These are phyloP conservation scores for Cicer chorassanicum DNA, from an alignment of 306 rosid genomes.

Conservation along the genomic window DNA sequence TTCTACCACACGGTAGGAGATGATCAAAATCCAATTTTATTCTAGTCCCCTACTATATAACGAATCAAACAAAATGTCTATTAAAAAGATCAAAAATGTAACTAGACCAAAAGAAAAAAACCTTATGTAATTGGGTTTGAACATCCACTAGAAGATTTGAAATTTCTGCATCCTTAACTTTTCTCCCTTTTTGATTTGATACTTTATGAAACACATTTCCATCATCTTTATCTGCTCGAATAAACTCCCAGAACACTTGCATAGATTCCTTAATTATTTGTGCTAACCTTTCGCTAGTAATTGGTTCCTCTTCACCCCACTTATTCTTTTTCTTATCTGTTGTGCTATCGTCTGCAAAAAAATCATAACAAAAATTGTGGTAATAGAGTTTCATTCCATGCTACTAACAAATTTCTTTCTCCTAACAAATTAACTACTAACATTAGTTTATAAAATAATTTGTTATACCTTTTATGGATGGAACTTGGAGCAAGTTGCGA, in stretches of 20 bases:
- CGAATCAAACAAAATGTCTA: no score
- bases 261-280: conserved; percentile 68
- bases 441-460: no score
- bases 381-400: no score
- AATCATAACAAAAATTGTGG: neutral
- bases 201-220: conserved; percentile 42
- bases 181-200: conserved; percentile 45
- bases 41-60: no score
- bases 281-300: conserved; percentile 49
- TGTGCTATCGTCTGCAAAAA: conserved; percentile 58
- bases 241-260: conserved; percentile 66
- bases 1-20: no score
- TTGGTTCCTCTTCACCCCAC: conserved; percentile 50
- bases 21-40: no score
- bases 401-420: no score
- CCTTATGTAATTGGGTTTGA: conserved; percentile 66
- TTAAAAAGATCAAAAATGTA: neutral
- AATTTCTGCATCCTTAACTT: conserved; percentile 50
- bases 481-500: conserved; percentile 80
- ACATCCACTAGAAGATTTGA: conserved; percentile 52
- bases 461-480: conserved; percentile 62
- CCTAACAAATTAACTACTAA: no score
- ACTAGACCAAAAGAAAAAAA: neutral
- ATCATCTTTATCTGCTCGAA: conserved; percentile 65
- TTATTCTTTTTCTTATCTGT: conserved; percentile 17